A percentile compares a stretch with the other conserved stretches of the same genome.
These are phyloP conservation scores for Ballota nigra DNA, from an alignment of 257 asterid genomes.

Conservation along the genomic window DNA sequence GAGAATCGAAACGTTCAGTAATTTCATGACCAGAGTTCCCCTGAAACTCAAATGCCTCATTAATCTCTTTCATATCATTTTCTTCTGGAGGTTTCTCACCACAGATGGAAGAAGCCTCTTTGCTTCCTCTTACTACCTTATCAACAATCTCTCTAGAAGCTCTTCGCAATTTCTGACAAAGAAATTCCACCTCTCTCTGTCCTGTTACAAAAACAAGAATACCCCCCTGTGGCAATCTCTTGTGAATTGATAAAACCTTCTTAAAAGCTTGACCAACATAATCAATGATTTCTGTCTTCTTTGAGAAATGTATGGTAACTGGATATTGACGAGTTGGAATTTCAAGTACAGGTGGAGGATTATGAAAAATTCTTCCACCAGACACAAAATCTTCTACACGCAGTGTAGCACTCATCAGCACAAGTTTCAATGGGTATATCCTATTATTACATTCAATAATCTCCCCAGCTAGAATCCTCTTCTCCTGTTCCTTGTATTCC, in stretches of 20 bases:
- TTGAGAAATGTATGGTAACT: constrained; percentile 79
- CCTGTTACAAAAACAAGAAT: constrained; percentile 95
- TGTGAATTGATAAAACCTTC: constrained; percentile 86
- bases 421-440: constrained; percentile 77
- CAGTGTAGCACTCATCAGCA: constrained; percentile 94
- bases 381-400: constrained; percentile 89
- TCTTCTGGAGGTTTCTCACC: constrained; percentile 43
- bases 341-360: constrained; percentile 80
- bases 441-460: constrained; percentile 41
- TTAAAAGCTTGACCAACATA: constrained; percentile 89
- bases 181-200: constrained; percentile 83
- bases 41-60: constrained; percentile 76
- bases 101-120: constrained; percentile 26
- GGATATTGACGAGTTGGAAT: constrained; percentile 92
- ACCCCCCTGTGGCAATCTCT: constrained; percentile 90
- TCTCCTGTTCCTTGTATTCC: constrained; percentile 65
- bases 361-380: constrained; percentile 48
- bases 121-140: constrained; percentile 29
- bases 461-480: constrained; percentile 57
- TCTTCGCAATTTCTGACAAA: constrained; percentile 64
- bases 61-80: constrained; percentile 57
- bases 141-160: constrained; percentile 54
- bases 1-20: constrained; percentile 63
- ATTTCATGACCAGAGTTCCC: constrained; percentile 48
- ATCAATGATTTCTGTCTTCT: constrained; percentile 74